Percentiles rank a stretch among this genome's conserved stretches.
These are phyloP conservation scores for Saccharomycopsis vini DNA, from an alignment of 805 yeast species.

Conservation along the genomic window DNA sequence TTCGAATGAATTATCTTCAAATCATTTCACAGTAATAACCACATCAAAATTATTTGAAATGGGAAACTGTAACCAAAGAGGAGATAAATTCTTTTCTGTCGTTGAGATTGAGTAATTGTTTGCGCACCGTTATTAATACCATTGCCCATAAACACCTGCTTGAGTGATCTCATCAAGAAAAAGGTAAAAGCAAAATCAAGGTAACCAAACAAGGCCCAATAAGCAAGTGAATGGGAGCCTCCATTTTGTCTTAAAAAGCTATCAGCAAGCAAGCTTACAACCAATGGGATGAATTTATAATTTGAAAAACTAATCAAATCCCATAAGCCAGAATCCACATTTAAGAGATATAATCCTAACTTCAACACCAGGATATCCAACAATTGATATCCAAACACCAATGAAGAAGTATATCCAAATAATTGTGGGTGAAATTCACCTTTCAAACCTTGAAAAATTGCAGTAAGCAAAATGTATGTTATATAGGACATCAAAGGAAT, in stretches of 20 bases:
- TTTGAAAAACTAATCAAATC: conserved; percentile 88
- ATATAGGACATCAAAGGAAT: conserved; percentile 90
- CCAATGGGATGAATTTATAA: conserved; percentile 82
- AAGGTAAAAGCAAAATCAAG: conserved; percentile 20
- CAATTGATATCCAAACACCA: conserved; percentile 73
- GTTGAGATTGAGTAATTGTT: conserved; percentile 17
- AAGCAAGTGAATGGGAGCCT: conserved; percentile 1
- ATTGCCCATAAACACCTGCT: conserved; percentile 17
- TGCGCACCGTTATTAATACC: conserved; percentile 17
- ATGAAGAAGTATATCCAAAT: conserved; percentile 78
- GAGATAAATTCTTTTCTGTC: conserved; percentile 19
- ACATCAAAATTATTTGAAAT: conserved; percentile 20
- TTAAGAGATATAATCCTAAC: conserved; percentile 73
- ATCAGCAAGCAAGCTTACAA: conserved; percentile 37
- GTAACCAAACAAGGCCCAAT: conserved; percentile 15
- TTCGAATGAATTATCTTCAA: no score
- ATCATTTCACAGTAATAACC: conserved; percentile 11
- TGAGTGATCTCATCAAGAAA: conserved; percentile 19
- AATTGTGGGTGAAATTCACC: conserved; percentile 92
- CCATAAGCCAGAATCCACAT: conserved; percentile 61
- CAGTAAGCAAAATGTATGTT: conserved; percentile 78
- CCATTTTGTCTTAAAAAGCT: conserved; percentile 1
- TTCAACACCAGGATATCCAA: conserved; percentile 70
- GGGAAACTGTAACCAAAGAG: conserved; percentile 18
- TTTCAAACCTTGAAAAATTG: conserved; percentile 73